Base-by-base conservation (phyloP, 441 rosid genomes). In the Dalechampia spathulata region DNA sequence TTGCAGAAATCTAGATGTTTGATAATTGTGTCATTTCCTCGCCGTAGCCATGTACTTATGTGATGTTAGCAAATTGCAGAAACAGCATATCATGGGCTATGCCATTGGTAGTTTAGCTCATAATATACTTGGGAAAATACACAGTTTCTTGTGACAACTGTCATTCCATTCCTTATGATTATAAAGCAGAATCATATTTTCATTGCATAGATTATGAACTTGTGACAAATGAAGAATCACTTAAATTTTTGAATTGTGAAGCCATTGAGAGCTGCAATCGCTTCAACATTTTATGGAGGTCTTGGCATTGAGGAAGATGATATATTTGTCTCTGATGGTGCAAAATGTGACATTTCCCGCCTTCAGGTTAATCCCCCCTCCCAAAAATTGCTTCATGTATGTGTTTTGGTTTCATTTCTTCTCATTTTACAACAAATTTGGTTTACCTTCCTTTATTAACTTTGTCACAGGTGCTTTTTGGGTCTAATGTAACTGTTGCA, bases 261-360 rank as follows among this genome's bases (percentile, higher is more conserved):
- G 99, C 85, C 83, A 47, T 37, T 93, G 64, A 82, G 99, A 78
- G 63, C 86, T 71, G 93, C 96, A 53, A 74, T 93, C 72, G 85
- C 93, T 16, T 79, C 90, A 43, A 72, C 86, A 51, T 93, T 74
- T 68, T 93, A 90, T 69, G 36, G 70, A 23, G 80, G 77, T 66
- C 93, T 93, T 69, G 96, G 89, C 71, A 82, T 93, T 52, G 89
- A 69, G 61, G 96, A 85, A 22, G 89, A 65, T 55, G 97, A 93
- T 69, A 78, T 93, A 49, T 93, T 93, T 72, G 97, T 93, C 58
- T 93, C 97, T 44, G 97, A 93, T 79, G 99, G 97, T 74, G 99
- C 99, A 62, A 93, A 93, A 69, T 87, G 99, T 66, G 99, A 90
- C 58, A 93, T 90, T 60, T 82, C 96, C 38, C 97, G 99, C 43